Conservation (phyloP, 495 filamentous ascomycete genomes). For the Antarctomyces pellizariae region DNA sequence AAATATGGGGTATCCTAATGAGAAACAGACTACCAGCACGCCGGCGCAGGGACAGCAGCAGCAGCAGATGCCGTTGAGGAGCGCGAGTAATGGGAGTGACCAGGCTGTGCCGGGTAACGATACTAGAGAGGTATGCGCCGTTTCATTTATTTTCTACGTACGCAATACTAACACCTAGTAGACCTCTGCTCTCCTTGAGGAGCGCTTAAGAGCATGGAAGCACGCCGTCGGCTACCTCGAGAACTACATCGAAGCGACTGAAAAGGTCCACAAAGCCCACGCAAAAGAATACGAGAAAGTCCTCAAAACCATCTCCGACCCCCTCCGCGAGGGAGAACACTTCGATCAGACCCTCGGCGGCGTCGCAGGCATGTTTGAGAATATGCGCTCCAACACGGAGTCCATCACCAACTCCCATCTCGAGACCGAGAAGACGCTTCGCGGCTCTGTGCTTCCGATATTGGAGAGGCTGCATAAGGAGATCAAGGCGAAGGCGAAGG, state of each 20-base stretch:
- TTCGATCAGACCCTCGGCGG: slow-evolving; percentile 76
- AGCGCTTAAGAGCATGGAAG: slow-evolving; percentile 85
- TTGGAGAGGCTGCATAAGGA: slow-evolving; percentile 82
- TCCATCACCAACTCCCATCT: slow-evolving; percentile 65
- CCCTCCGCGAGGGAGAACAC: slow-evolving; percentile 68
- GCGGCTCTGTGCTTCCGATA: slow-evolving; percentile 58
- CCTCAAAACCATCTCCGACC: slow-evolving; percentile 72
- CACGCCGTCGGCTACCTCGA: slow-evolving; percentile 80
- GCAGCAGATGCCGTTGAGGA: too few species aligned
- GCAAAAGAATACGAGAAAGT: slow-evolving; percentile 92
- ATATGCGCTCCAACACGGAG: slow-evolving; percentile 70
- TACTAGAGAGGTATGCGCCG: slow-evolving; percentile 9
- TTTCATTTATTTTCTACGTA: too few species aligned
- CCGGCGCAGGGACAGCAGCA: too few species aligned
- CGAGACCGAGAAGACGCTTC: slow-evolving; percentile 75
- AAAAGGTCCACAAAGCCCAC: slow-evolving; percentile 62
- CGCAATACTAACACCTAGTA: too few species aligned
- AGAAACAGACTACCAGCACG: too few species aligned
- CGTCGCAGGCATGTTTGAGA: slow-evolving; percentile 75
- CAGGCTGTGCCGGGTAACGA: too few species aligned
- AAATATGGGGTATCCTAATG: too few species aligned
- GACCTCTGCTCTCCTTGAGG: slow-evolving; percentile 53
- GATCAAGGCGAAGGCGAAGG: slow-evolving; percentile 86
- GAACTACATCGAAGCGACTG: slow-evolving; percentile 61
- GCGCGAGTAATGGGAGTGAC: too few species aligned